Base-by-base conservation (phyloP, 2,329 filamentous ascomycete genomes). In the Endoconidiophora laricicola region DNA sequence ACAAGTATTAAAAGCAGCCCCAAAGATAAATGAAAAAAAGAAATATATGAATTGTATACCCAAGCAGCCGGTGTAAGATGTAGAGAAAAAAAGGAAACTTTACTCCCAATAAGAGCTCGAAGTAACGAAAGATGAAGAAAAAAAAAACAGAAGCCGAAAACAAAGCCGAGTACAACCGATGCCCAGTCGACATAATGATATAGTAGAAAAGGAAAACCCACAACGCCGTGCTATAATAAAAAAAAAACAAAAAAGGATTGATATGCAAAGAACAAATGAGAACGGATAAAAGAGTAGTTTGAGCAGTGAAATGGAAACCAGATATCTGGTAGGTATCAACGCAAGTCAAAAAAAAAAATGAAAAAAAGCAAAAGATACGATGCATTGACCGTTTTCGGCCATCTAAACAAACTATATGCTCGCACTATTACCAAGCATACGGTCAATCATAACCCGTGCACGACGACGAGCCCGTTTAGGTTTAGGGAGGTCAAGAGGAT, bases 371-470 rank as follows among this genome's bases (percentile, higher is more conserved):
- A 18, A 18, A 18, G 16, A 18, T 18, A 18, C 16, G 16, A 18
- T 18, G 16, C 16, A 18, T 33, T 33, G 29, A 9, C 29, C 29
- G 29, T 7, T 33, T 33, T 33, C 12, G 29, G 29, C 12, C 29
- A 9, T 9, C 29, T 33, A 33, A 7, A 33, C 29, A 12, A 12
- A 33, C 7, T 33, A 33, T 33, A 65, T 63, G 24, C 63, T 55
- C 51, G 68, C 65, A 47, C 65, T 61, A 46, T 65, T 66, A 43
- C 70, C 69, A 53, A 76, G 72, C 53, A 76, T 66, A 40, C 73
- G 70, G 33, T 69, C 69, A 61, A 72, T 72, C 63, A 76, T 67
- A 55, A 72, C 70, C 38, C 70, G 66, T 41, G 60, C 60, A 7
- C 29, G 29, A 41, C 67, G 65, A 46, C 68, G 66, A 52, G 66